A percentile compares a stretch with the other conserved stretches of the same genome.
Conservation (phyloP, 2,329 filamentous ascomycete genomes). For the Emericellopsis cladophorae region DNA sequence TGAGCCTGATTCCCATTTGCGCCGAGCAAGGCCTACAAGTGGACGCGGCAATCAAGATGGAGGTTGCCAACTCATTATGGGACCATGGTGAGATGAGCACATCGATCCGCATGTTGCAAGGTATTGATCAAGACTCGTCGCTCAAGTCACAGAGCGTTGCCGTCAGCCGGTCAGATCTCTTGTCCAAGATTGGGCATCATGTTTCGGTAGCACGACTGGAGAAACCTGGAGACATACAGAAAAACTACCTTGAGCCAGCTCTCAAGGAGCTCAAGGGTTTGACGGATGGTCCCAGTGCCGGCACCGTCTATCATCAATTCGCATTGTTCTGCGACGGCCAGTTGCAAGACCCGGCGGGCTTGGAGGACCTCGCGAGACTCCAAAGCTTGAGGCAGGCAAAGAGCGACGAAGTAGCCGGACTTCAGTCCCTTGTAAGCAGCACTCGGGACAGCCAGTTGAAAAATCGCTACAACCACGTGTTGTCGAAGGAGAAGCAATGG, state of each 20-base stretch:
- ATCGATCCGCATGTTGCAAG: constrained; percentile 80
- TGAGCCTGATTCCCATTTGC: constrained; percentile 60
- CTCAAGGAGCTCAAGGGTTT: constrained; percentile 66
- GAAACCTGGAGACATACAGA: constrained; percentile 81
- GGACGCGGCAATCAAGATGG: constrained; percentile 64
- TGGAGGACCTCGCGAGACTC: constrained; percentile 75
- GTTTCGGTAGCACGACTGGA: constrained; percentile 83
- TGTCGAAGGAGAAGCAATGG: constrained; percentile 72
- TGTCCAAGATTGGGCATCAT: constrained; percentile 80
- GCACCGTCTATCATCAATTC: constrained; percentile 87
- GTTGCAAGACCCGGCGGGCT: constrained; percentile 70
- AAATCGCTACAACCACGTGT: constrained; percentile 44
- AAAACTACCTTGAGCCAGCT: constrained; percentile 73
- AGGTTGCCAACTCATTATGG: constrained; percentile 85
- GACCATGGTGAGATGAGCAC: constrained; percentile 82
- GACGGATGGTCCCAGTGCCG: constrained; percentile 58
- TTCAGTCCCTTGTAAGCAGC: constrained; percentile 46
- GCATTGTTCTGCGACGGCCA: constrained; percentile 93
- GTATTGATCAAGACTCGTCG: constrained; percentile 46
- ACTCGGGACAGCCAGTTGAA: constrained; percentile 39
- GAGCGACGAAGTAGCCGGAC: constrained; percentile 63
- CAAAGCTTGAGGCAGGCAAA: constrained; percentile 71
- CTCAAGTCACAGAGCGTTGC: constrained; percentile 57
- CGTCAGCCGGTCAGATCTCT: constrained; percentile 63
- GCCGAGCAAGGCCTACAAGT: constrained; percentile 60